Evolutionary conservation across 1,139 yeast species (phyloP), one percentile per base, ranked within the genome.

Genomic region (Fermentozyma sake): DNA sequence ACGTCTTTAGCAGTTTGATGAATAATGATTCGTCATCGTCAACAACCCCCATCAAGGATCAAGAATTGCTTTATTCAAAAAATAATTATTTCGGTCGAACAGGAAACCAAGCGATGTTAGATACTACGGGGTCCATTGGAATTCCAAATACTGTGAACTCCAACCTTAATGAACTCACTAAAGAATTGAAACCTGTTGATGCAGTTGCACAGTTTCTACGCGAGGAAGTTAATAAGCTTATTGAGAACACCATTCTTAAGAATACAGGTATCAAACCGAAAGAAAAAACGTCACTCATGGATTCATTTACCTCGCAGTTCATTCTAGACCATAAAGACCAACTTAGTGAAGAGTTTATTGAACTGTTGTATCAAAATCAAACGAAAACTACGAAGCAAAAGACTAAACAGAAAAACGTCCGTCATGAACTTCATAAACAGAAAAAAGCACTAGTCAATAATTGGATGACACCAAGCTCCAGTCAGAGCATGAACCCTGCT

Each of bases 301-400:
- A 50, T 30, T 37, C 50, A 8, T 47, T 55, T 20, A 35, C 52
- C 4, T 41, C 50, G 4, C 58, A 50, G 29, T 38, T 55, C n/a
- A 31, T 50, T 10, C 29, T 37, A 10, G 61, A 55, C 30, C 52
- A 50, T 28, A 43, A 47, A 23, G 36, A 33, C 11, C 26, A 31
- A 9, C 35, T 39, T 14, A 38, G 39, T 18, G 37, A 26, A 12
- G 30, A 31, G 10, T 38, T 41, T 22, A 26, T 38, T 21, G 35
- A 32, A 10, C 39, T 32, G 26, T 27, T 40, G 8, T 34, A 32
- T 12, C 27, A 28, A 11, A 33, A 28, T 10, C 16, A 13, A 7
- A 7, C 17, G 18, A 8, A 9, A 12, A 12, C 14, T 12, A 23
- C 12, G 18, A 15, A 28, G 16, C 28, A 25, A 25, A 14, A 14